phyloP scores from a whole-genome alignment of 768 basidiomycete genomes.

The Pholiota molesta region DNA sequence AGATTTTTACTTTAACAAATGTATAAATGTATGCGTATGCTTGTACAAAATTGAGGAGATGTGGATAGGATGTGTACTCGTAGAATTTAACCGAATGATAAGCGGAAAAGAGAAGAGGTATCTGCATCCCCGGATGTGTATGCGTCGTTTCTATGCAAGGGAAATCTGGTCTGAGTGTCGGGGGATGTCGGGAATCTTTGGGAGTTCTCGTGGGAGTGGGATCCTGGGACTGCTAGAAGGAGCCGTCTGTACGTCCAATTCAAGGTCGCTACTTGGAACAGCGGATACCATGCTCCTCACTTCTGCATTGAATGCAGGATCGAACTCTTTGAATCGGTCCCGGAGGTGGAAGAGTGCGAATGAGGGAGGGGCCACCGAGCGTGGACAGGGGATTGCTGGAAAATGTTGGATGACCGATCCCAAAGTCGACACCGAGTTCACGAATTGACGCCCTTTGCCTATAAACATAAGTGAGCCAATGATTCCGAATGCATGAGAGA shows the following conservation, averaged over 20 bases:
- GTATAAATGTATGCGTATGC: not conserved
- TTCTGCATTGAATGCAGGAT: slow-evolving; percentile 2
- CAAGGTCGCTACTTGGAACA: slow-evolving; percentile 11
- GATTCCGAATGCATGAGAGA: not conserved
- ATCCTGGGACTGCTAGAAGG: not conserved
- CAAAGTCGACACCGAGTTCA: not conserved
- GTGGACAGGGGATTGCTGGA: not conserved
- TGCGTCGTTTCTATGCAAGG: not conserved
- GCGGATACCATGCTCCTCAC: slow-evolving; percentile 8
- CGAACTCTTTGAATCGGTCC: slow-evolving; percentile 4
- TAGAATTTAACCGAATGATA: too few relatives aligned
- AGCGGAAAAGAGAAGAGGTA: not conserved
- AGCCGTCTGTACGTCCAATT: slow-evolving; percentile 7
- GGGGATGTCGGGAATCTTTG: not conserved
- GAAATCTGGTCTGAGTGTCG: not conserved
- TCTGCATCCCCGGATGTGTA: not conserved
- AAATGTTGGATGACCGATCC: not conserved
- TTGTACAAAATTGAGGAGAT: too few relatives aligned
- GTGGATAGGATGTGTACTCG: too few relatives aligned
- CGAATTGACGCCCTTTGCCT: not conserved
- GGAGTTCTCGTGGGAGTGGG: not conserved
- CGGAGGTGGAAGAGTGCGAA: slow-evolving; percentile 1
- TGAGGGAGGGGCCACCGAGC: not conserved
- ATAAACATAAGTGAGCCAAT: not conserved
- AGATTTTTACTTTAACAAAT: not conserved